Evolutionary conservation across 2,329 filamentous ascomycete species (phyloP).

Genomic region (Corinectria fuckeliana): DNA sequence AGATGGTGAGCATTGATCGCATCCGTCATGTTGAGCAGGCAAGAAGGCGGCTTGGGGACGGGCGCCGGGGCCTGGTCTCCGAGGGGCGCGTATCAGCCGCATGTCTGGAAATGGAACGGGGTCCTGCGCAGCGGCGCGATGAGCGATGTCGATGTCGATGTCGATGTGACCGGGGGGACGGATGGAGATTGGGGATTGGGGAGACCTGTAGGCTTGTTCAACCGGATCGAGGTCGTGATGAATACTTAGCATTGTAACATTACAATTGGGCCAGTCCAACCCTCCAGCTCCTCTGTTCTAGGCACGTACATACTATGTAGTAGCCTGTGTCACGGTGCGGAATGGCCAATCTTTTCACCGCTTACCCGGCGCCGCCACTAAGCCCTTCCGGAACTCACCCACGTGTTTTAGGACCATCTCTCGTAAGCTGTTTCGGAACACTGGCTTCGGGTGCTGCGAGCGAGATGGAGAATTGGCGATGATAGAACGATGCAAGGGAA

Average conservation of each 20-base stretch:
- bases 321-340: conserved; percentile 15
- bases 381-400: conserved; percentile 38
- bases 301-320: too few relatives aligned
- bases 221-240: conserved; percentile 27
- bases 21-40: conserved; percentile 12
- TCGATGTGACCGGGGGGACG: conserved; percentile 1
- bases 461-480: background rate
- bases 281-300: background rate
- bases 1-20: conserved; percentile 14
- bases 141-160: conserved; percentile 13
- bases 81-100: conserved; percentile 8
- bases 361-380: conserved; percentile 32
- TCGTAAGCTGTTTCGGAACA: conserved; percentile 29
- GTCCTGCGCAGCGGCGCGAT: conserved; percentile 7
- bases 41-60: conserved; percentile 6
- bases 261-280: background rate
- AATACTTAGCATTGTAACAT: background rate
- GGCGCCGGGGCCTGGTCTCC: conserved; percentile 1
- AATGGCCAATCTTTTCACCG: conserved; percentile 37
- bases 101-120: background rate
- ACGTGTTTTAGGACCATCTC: conserved; percentile 35
- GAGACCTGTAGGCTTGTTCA: conserved; percentile 12
- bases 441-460: conserved; percentile 19
- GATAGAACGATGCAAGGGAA: conserved; percentile 10
- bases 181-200: background rate